Evolutionary conservation across 805 yeast species (phyloP).

Genomic region (Lachancea sp.): DNA sequence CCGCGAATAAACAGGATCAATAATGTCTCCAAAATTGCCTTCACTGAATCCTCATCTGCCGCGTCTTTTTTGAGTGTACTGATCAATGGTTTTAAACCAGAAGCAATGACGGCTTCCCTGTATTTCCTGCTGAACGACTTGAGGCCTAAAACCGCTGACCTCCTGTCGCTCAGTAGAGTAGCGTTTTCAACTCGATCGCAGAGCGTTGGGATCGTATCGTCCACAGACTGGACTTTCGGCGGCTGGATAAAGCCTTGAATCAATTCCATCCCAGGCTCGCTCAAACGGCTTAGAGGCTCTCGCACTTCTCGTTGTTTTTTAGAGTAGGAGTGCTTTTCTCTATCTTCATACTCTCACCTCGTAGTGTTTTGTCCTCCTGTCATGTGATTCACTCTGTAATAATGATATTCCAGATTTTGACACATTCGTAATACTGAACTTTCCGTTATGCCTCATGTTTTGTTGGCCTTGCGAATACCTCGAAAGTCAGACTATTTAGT

Average conservation of each 20-base stretch:
- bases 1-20: conserved; percentile 73
- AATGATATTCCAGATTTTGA: too few relatives aligned
- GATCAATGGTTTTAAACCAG: conserved; percentile 72
- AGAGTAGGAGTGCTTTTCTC: too few relatives aligned
- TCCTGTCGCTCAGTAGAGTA: conserved; percentile 70
- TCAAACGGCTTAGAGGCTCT: neutral
- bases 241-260: conserved; percentile 38
- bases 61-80: conserved; percentile 57
- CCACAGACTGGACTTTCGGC: conserved; percentile 55
- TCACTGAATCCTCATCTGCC: conserved; percentile 64
- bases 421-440: too few relatives aligned
- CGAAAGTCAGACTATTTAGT: too few relatives aligned
- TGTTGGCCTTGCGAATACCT: too few relatives aligned
- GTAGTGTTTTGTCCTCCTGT: too few relatives aligned
- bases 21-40: conserved; percentile 80
- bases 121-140: conserved; percentile 85
- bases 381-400: too few relatives aligned
- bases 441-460: too few relatives aligned
- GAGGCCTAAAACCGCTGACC: conserved; percentile 85
- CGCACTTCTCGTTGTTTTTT: neutral
- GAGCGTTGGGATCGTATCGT: conserved; percentile 80
- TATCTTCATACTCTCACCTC: too few relatives aligned
- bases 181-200: conserved; percentile 86
- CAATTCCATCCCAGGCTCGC: conserved; percentile 31
- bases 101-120: conserved; percentile 84